A percentile compares a stretch with the other conserved stretches of the same genome.
These are phyloP conservation scores for Xylaria sp. DNA, from an alignment of 2,329 filamentous ascomycete genomes.

Conservation along the genomic window DNA sequence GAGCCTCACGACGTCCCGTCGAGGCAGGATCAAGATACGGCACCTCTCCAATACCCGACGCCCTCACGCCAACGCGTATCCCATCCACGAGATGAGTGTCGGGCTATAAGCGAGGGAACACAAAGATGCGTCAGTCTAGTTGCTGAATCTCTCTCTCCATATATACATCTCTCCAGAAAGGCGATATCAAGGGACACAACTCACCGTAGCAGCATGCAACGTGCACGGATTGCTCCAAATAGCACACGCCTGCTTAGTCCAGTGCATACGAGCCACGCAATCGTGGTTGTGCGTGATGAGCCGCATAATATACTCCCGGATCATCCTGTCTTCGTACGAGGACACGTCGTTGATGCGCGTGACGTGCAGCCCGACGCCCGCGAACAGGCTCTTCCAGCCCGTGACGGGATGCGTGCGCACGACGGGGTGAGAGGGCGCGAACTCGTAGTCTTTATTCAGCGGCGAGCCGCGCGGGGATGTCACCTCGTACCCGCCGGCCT, in stretches of 20 bases:
- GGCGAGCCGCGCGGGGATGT: constrained; percentile 61
- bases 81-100: constrained; percentile 50
- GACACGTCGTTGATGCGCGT: constrained; percentile 53
- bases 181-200: constrained; percentile 24
- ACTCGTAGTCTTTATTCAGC: constrained; percentile 61
- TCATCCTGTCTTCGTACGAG: constrained; percentile 51
- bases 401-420: constrained; percentile 71
- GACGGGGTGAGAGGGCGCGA: constrained; percentile 65
- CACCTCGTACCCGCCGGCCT: constrained; percentile 53
- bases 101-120: constrained; percentile 39
- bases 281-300: constrained; percentile 55
- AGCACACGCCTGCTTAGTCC: constrained; percentile 53
- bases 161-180: constrained; percentile 3
- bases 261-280: constrained; percentile 54
- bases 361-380: constrained; percentile 49
- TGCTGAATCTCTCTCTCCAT: neutral
- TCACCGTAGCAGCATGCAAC: constrained; percentile 50
- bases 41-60: constrained; percentile 53
- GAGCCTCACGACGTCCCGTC: constrained; percentile 47
- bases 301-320: constrained; percentile 52
- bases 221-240: constrained; percentile 55
- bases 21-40: constrained; percentile 54
- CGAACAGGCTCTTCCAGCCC: constrained; percentile 64
- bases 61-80: constrained; percentile 50
- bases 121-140: constrained; percentile 14